Evolutionary conservation across 2,329 filamentous ascomycete species (phyloP), one percentile per base, ranked within the genome.

Genomic region (Neofusicoccum kwambonambiense): DNA sequence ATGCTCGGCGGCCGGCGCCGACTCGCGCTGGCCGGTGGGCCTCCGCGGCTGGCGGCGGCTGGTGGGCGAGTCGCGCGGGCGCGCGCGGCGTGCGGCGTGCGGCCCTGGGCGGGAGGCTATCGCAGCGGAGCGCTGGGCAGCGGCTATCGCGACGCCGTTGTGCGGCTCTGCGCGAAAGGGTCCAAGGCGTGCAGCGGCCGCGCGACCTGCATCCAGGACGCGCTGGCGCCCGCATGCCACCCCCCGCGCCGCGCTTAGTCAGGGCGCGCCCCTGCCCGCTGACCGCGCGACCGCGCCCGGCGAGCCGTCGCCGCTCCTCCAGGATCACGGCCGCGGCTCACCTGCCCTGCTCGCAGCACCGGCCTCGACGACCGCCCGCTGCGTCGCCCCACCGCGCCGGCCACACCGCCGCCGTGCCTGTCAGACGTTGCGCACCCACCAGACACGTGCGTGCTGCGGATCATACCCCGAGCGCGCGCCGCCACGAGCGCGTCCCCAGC

Each of bases 401-500:
- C 56, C 56, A 60, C 56, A 60, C 56, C 58, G 47, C 47, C 58
- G 58, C 17, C 34, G 58, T 47, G 42, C 57, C 56, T 60, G 56
- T 47, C 56, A 60, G 41, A 58, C 41, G 56, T 47, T 61, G 57
- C 57, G n/a, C 42, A 22, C 57, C 42, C 57, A 42, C 44, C 56
- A 41, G 15, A 57, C 62, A 64, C 62, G 62, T 64, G 62, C 62
- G 27, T 17, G 50, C 51, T 58, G 62, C 62, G 62, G 62, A 64
- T 64, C 62, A 64, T 49, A 64, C 41, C 41, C 62, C 62, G 62
- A 64, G 52, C 58, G 39, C 61, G 31, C 50, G 50, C 50, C 61
- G 39, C 39, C 61, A 54, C 61, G 61, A 63, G 62, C 17, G 41
- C 37, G 42, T 7, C 27, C 35, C 63, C 56, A 49, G 63, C 63